Evolutionary conservation across 176 grass and related monocot genomes (phyloP), one percentile per base, ranked within the genome.

Genomic region (Bromus sterilis): DNA sequence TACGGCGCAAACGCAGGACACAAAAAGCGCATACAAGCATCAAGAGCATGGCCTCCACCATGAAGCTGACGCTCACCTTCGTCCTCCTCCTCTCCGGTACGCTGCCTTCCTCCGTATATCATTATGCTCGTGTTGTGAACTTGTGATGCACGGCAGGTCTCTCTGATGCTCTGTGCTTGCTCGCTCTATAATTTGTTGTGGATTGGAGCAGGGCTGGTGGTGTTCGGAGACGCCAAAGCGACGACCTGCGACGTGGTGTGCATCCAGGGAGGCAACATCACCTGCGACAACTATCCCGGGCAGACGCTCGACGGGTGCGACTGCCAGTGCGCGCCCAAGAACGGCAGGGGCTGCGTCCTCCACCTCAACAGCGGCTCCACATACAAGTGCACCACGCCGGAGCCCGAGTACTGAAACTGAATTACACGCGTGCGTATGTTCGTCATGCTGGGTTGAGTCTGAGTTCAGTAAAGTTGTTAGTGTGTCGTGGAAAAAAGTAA

Each of bases 311-410:
- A 84, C 6, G 87, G 77, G 0, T 89, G 87, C 81, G 49, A 0
- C 69, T 89, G 87, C 78, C 0, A 4, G 7, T 90, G 88, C 59
- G 78, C 70, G 34, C 88, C 88, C 2, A 0, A 7, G 9, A 7
- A 90, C 59, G 83, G 83, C 65, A 5, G 36, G 12, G 30, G 25
- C 53, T 90, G 88, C 58, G 64, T 73, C 56, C 82, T 90, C 40
- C 42, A 82, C 79, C 66, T 46, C 46, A 5, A 71, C 14, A 1
- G 28, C 57, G 83, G 83, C 21, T 20, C 55, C 5, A 18, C 10
- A 2, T 5, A 6, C 16, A 21, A 78, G 0, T 90, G 88, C 71
- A n/a, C 9, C 63, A 15, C 20, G 8, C 53, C 53, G 24, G 11
- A 11, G 32, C 12, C 10, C 23, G 5, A 56, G 5, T 43, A 8